Conservation (phyloP, 1,284 basidiomycete genomes). For the Malassezia yamatoensis region DNA sequence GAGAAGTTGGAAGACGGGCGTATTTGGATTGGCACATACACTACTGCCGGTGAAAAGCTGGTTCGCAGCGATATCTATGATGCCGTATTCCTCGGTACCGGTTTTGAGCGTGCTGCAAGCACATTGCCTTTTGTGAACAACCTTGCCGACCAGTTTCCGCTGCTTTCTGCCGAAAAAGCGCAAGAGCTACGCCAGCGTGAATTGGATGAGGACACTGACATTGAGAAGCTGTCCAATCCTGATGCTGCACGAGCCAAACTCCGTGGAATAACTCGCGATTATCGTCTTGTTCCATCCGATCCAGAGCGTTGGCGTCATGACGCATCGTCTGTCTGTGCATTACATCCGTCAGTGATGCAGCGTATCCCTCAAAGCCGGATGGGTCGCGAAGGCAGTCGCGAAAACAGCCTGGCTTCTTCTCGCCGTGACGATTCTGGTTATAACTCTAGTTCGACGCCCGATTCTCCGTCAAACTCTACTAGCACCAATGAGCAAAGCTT, state of each 20-base stretch:
- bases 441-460: constrained; percentile 4
- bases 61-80: constrained; percentile 24
- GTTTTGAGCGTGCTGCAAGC: constrained; percentile 29
- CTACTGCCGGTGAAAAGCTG: constrained; percentile 8
- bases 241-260: constrained; percentile 25
- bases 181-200: constrained; percentile 26
- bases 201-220: constrained; percentile 13
- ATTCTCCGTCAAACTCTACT: neutral
- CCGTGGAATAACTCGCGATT: constrained; percentile 44
- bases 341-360: constrained; percentile 1
- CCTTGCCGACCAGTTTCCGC: constrained; percentile 30
- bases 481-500: neutral
- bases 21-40: constrained; percentile 16
- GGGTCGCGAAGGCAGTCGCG: constrained; percentile 12
- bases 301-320: constrained; percentile 7
- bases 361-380: constrained; percentile 4
- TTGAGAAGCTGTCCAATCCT: constrained; percentile 25
- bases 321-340: neutral
- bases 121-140: constrained; percentile 28
- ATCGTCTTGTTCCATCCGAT: constrained; percentile 29
- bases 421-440: constrained; percentile 3
- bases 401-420: neutral
- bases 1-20: constrained; percentile 6
- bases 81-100: constrained; percentile 42
- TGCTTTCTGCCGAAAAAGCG: constrained; percentile 20